Percentiles rank a stretch among this genome's conserved stretches.
Evolutionary conservation across 164 flowering plant species (phyloP).

Genomic region (Chimonanthus salicifolius): DNA sequence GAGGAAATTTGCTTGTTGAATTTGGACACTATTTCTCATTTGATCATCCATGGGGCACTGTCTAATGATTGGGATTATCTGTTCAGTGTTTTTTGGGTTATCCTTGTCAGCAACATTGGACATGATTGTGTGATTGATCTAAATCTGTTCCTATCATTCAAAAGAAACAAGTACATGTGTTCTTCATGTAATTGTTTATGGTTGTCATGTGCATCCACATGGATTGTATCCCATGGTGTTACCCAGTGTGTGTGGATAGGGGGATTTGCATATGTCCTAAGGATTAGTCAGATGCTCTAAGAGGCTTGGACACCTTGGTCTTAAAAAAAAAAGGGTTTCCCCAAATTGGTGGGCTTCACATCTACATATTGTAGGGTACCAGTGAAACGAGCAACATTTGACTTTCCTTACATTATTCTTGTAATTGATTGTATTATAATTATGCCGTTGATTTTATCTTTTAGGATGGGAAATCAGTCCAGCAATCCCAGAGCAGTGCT

Average conservation of each 20-base stretch:
- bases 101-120: no score
- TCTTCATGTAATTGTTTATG: no score
- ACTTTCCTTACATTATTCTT: background rate
- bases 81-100: background rate
- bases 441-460: background rate
- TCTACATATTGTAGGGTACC: no score
- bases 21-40: background rate
- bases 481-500: conserved; percentile 21
- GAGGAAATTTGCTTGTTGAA: background rate
- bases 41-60: background rate
- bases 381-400: background rate
- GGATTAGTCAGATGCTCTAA: no score
- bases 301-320: no score
- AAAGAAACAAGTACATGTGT: no score
- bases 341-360: background rate
- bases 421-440: background rate
- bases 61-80: background rate
- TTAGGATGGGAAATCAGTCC: conserved; percentile 35
- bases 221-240: no score
- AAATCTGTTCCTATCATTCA: no score
- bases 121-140: no score
- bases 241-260: no score
- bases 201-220: no score
- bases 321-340: background rate
- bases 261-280: no score